Conservation (phyloP, 257 asterid species). For the Catharanthus roseus region DNA sequence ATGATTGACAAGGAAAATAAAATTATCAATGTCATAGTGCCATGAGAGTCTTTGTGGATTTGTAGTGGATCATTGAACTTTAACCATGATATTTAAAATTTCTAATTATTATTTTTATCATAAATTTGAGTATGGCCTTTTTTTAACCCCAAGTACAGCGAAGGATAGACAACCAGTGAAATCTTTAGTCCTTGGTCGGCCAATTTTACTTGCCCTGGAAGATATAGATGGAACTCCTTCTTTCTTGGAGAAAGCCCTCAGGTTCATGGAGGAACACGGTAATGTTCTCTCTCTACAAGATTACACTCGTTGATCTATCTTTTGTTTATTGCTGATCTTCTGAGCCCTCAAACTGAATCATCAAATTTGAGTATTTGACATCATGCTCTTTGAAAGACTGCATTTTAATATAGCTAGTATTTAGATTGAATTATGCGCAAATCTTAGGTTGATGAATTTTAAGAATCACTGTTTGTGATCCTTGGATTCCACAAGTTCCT, state of each 20-base stretch:
- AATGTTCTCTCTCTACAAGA: conserved; percentile 25
- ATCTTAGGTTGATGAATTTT: background rate
- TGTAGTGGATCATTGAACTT: background rate
- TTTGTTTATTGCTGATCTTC: background rate
- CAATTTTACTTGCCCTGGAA: conserved; percentile 95
- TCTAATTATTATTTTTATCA: background rate
- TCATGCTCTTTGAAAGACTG: background rate
- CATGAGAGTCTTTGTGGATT: background rate
- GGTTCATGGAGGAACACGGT: conserved; percentile 88
- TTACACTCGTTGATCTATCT: background rate
- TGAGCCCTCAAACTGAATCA: background rate
- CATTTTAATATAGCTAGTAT: background rate
- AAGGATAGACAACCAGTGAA: conserved; percentile 74
- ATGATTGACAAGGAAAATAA: background rate
- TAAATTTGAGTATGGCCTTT: conserved; percentile 9
- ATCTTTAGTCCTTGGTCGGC: conserved; percentile 82
- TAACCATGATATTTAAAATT: background rate
- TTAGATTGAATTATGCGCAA: background rate
- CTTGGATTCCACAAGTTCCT: no score
- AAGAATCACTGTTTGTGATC: background rate
- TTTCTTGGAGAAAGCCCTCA: conserved; percentile 93
- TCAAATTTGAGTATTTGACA: background rate
- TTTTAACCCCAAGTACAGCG: conserved; percentile 27
- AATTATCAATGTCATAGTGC: background rate
- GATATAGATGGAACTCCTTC: conserved; percentile 96